Evolutionary conservation across 768 basidiomycete genomes (phyloP).

Genomic region (Agaricus subrufescens): DNA sequence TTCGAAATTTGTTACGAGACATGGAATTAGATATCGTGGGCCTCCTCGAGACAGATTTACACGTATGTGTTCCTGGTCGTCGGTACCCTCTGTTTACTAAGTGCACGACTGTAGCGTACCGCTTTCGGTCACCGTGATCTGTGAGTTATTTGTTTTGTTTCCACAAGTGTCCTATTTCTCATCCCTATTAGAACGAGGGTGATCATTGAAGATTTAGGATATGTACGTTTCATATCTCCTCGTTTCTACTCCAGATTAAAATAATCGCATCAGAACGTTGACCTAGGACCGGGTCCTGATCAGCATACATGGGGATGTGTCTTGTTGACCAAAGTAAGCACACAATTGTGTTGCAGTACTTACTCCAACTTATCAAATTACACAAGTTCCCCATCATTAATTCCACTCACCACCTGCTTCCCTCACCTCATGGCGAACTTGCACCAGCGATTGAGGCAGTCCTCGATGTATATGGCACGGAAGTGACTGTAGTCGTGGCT

Average conservation of each 20-base stretch:
- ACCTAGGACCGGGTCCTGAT: slow-evolving; percentile 85
- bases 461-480: slow-evolving; percentile 72
- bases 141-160: slow-evolving; percentile 30
- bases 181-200: slow-evolving; percentile 56
- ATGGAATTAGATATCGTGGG: slow-evolving; percentile 86
- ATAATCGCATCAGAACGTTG: slow-evolving; percentile 61
- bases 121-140: slow-evolving; percentile 81
- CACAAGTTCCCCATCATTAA: slow-evolving; percentile 81
- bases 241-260: not conserved
- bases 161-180: slow-evolving; percentile 6
- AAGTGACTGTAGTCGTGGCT: slow-evolving; percentile 78
- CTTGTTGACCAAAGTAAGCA: slow-evolving; percentile 67
- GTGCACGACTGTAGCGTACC: slow-evolving; percentile 24
- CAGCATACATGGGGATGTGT: slow-evolving; percentile 88
- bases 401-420: slow-evolving; percentile 81
- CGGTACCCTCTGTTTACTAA: not conserved
- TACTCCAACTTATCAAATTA: not conserved
- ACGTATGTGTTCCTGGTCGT: slow-evolving; percentile 43
- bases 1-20: slow-evolving; percentile 61
- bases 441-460: slow-evolving; percentile 88
- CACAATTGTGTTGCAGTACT: not conserved
- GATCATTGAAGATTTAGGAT: slow-evolving; percentile 73
- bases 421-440: slow-evolving; percentile 82
- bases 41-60: slow-evolving; percentile 79
- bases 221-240: slow-evolving; percentile 43